These are phyloP conservation scores for Pseudocercospora cruenta DNA, from an alignment of 2,329 filamentous ascomycete genomes.

Conservation along the genomic window DNA sequence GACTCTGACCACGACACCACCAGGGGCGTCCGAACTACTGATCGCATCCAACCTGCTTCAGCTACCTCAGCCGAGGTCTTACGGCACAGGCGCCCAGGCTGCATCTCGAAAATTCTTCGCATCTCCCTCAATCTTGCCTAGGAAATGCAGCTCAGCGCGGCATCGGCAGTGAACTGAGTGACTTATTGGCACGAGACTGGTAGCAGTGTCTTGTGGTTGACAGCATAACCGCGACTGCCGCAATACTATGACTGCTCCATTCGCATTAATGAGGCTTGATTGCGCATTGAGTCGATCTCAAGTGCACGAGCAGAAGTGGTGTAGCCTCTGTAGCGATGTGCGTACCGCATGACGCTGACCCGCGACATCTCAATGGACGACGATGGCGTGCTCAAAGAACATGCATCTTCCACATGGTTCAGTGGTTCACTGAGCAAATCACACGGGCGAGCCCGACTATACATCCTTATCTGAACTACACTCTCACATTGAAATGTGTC, in stretches of 20 bases:
- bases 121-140: not conserved
- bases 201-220: not conserved
- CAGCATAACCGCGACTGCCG: not conserved
- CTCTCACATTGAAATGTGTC: not conserved
- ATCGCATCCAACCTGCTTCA: not conserved
- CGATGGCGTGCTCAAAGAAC: slow-evolving; percentile 9
- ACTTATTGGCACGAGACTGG: not conserved
- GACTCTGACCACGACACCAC: not conserved
- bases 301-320: not conserved
- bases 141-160: not conserved
- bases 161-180: slow-evolving; percentile 5
- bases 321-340: not conserved
- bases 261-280: not conserved
- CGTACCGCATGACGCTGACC: not conserved
- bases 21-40: not conserved
- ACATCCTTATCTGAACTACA: slow-evolving; percentile 7
- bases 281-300: not conserved
- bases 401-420: not conserved
- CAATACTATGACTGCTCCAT: not conserved
- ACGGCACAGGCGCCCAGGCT: not conserved
- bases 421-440: slow-evolving; percentile 1
- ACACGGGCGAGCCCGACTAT: slow-evolving; percentile 1
- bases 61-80: not conserved
- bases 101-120: not conserved
- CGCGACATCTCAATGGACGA: not conserved